Evolutionary conservation across 2,329 filamentous ascomycete species (phyloP).

Genomic region (Verticillium nonalfalfae): DNA sequence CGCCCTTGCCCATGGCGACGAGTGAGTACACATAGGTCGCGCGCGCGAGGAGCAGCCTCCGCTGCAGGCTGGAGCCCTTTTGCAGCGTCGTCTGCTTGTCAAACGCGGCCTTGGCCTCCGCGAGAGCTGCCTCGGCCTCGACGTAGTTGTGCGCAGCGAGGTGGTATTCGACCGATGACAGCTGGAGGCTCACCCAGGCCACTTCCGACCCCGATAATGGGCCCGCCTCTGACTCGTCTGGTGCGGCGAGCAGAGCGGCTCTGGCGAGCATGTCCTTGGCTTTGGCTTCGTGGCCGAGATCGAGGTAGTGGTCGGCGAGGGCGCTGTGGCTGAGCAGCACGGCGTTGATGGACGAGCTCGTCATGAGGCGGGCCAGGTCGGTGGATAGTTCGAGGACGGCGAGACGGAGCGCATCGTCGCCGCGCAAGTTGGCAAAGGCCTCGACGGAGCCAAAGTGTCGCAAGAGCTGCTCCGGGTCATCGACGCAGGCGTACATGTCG

Average conservation of each 20-base stretch:
- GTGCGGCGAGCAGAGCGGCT: constrained; percentile 41
- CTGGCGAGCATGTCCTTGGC: constrained; percentile 49
- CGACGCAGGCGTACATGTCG: constrained; percentile 37
- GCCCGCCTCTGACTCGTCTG: constrained; percentile 15
- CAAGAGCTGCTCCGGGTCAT: constrained; percentile 42
- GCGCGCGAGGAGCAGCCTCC: constrained; percentile 48
- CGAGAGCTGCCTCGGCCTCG: constrained; percentile 37
- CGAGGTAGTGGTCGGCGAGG: constrained; percentile 46
- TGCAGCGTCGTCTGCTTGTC: constrained; percentile 7
- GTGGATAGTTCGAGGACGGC: constrained; percentile 39
- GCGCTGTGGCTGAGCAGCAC: constrained; percentile 39
- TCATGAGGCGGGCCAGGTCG: constrained; percentile 28
- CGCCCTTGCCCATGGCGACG: constrained; percentile 56
- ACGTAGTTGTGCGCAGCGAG: constrained; percentile 59
- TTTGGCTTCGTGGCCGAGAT: constrained; percentile 43
- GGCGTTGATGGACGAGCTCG: constrained; percentile 25
- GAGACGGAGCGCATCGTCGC: constrained; percentile 38
- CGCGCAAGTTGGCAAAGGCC: constrained; percentile 45
- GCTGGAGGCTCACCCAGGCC: constrained; percentile 48
- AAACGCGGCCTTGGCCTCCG: constrained; percentile 4
- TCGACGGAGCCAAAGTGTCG: constrained; percentile 42
- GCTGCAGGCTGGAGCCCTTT: constrained; percentile 14
- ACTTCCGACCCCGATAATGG: constrained; percentile 24
- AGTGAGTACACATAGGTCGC: constrained; percentile 60
- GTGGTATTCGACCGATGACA: constrained; percentile 70